phyloP scores from a whole-genome alignment of 2,329 filamentous ascomycete genomes.

The Gaeumannomyces sp. region DNA sequence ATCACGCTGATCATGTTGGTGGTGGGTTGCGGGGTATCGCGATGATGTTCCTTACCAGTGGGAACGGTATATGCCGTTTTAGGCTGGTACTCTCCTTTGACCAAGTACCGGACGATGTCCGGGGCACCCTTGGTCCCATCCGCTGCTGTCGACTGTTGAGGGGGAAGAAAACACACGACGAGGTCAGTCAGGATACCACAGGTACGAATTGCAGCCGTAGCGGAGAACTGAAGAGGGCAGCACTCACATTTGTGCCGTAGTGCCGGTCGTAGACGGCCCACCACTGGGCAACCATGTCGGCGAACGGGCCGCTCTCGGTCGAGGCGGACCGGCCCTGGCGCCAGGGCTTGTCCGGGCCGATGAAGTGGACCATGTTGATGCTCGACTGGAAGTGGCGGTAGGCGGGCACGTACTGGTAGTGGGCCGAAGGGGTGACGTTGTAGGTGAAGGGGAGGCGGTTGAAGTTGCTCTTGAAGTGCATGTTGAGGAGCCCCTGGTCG shows the following conservation, averaged over 20 bases:
- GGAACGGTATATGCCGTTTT: slow-evolving; percentile 22
- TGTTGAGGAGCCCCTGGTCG: slow-evolving; percentile 91
- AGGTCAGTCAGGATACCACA: background rate
- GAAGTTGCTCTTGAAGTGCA: slow-evolving; percentile 80
- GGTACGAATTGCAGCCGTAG: background rate
- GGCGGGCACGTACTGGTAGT: slow-evolving; percentile 95
- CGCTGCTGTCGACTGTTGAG: background rate
- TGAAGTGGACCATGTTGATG: slow-evolving; percentile 91
- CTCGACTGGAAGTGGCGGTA: slow-evolving; percentile 88
- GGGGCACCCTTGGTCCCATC: slow-evolving; percentile 16
- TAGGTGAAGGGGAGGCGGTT: slow-evolving; percentile 90
- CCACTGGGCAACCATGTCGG: slow-evolving; percentile 82
- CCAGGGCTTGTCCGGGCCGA: slow-evolving; percentile 90
- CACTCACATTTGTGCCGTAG: slow-evolving; percentile 53
- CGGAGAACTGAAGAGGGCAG: slow-evolving; percentile 9
- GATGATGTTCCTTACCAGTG: slow-evolving; percentile 15
- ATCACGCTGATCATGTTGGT: slow-evolving; percentile 16
- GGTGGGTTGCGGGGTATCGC: slow-evolving; percentile 13
- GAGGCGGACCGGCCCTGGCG: slow-evolving; percentile 51
- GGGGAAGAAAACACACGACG: background rate
- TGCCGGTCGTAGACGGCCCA: slow-evolving; percentile 92
- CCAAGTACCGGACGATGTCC: slow-evolving; percentile 44
- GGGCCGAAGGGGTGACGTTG: slow-evolving; percentile 92
- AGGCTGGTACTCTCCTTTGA: slow-evolving; percentile 47
- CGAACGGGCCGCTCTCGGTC: slow-evolving; percentile 58